Evolutionary conservation across 2,329 filamentous ascomycete species (phyloP).

Genomic region (Shiraia sp.): DNA sequence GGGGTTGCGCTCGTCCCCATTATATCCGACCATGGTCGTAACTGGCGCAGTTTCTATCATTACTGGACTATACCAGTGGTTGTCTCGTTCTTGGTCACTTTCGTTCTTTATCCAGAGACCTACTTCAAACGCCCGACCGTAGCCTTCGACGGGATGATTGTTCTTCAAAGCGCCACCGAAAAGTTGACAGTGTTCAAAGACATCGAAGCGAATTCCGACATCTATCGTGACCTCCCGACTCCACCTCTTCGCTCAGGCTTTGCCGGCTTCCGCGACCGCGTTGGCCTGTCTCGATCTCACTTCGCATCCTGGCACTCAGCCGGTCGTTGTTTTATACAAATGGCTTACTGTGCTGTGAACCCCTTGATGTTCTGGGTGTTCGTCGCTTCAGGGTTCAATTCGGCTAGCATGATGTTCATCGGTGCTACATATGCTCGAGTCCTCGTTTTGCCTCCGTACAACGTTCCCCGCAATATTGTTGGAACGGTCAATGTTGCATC

Average conservation of each 20-base stretch:
- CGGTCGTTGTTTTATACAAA: constrained; percentile 29
- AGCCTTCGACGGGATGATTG: constrained; percentile 48
- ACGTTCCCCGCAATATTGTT: constrained; percentile 15
- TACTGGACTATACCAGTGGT: constrained; percentile 31
- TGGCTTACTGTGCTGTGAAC: constrained; percentile 31
- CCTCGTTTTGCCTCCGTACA: constrained; percentile 27
- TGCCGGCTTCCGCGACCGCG: constrained; percentile 8
- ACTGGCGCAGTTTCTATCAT: constrained; percentile 44
- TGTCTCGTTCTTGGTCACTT: constrained; percentile 30
- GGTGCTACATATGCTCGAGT: constrained; percentile 27
- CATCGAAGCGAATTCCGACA: constrained; percentile 28
- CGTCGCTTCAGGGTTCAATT: constrained; percentile 28
- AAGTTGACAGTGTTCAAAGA: constrained; percentile 46
- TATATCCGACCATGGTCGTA: constrained; percentile 24
- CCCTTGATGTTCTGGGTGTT: constrained; percentile 40
- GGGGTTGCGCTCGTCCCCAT: constrained; percentile 31
- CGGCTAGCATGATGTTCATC: constrained; percentile 38
- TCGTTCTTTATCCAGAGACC: constrained; percentile 44
- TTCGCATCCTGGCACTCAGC: constrained; percentile 32
- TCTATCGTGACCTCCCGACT: constrained; percentile 31
- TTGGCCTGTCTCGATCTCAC: constrained; percentile 18
- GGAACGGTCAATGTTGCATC: constrained; percentile 24
- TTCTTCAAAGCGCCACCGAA: constrained; percentile 45
- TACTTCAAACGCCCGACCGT: constrained; percentile 49
- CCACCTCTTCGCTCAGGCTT: constrained; percentile 12